Evolutionary conservation across 352 stramenopile species (phyloP).

Genomic region (Thraustochytrium sp.): DNA sequence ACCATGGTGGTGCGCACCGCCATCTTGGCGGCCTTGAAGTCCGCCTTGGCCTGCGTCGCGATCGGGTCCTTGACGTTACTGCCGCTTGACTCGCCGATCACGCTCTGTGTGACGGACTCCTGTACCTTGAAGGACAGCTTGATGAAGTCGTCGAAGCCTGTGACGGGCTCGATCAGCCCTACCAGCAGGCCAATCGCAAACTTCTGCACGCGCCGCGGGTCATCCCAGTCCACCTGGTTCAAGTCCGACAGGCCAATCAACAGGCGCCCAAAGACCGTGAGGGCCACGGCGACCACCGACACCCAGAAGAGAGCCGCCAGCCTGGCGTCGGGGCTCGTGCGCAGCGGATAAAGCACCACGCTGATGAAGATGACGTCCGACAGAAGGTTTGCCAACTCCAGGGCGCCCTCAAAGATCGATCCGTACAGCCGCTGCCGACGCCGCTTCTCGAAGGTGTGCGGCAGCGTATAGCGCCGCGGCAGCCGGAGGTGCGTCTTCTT

Average conservation of each 20-base stretch:
- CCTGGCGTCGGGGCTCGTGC: background rate
- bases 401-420: background rate
- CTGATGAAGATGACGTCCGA: background rate
- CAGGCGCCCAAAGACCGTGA: background rate
- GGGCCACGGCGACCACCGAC: background rate
- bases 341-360: background rate
- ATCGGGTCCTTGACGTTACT: conserved; percentile 12
- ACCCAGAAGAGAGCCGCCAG: background rate
- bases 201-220: background rate
- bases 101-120: background rate
- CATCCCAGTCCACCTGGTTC: background rate
- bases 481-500: background rate
- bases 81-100: background rate
- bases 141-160: background rate
- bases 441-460: background rate
- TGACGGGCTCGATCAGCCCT: background rate
- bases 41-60: background rate
- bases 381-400: background rate
- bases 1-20: background rate
- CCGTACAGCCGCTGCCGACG: background rate
- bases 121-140: background rate
- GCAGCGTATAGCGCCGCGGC: background rate
- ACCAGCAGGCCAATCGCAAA: background rate
- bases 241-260: background rate
- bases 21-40: background rate